Conservation (phyloP, 2,329 filamentous ascomycete genomes). For the Penicillium sp. region DNA sequence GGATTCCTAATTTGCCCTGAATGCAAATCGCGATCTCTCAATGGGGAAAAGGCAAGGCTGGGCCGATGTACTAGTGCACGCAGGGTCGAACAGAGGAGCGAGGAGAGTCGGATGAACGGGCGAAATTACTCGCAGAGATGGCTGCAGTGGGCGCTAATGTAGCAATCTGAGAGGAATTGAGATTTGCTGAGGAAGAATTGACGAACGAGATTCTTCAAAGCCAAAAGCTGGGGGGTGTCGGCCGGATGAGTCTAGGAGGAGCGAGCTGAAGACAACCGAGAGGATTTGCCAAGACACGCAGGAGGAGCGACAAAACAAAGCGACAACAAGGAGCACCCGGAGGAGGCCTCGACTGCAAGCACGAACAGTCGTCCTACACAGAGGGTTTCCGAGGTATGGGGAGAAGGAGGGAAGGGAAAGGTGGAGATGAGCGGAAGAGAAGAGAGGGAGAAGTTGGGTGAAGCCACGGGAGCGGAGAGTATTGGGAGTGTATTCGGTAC, state of each 20-base stretch:
- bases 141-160: neutral
- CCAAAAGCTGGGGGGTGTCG: neutral
- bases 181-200: constrained; percentile 15
- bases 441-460: constrained; percentile 26
- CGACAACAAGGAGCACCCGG: constrained; percentile 23
- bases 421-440: constrained; percentile 24
- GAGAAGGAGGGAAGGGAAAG: constrained; percentile 29
- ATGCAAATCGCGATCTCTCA: constrained; percentile 14
- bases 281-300: constrained; percentile 10
- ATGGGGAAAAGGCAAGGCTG: constrained; percentile 15
- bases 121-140: neutral
- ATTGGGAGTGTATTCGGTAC: constrained; percentile 31
- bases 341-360: constrained; percentile 35
- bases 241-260: constrained; percentile 10
- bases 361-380: constrained; percentile 37
- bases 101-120: neutral
- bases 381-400: constrained; percentile 26
- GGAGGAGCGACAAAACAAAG: constrained; percentile 17
- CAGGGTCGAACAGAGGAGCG: constrained; percentile 10
- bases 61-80: constrained; percentile 12
- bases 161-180: constrained; percentile 17
- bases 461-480: constrained; percentile 28
- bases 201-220: constrained; percentile 12
- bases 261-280: constrained; percentile 9
- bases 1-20: constrained; percentile 7